Evolutionary conservation across 2,329 filamentous ascomycete genomes (phyloP).

Genomic region (Cercospora sp.): DNA sequence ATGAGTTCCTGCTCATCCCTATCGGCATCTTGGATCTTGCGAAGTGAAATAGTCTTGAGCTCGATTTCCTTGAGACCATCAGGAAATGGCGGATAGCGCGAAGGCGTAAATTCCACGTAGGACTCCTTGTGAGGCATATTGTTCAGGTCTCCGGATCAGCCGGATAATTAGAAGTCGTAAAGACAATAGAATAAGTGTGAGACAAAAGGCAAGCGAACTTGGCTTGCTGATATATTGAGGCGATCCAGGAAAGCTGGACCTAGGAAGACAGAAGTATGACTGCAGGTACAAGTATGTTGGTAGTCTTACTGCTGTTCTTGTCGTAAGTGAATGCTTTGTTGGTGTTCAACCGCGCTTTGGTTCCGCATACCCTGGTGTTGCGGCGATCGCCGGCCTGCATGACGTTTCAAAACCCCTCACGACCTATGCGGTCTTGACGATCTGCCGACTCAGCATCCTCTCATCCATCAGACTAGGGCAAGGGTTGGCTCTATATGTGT

Average conservation of each 20-base stretch:
- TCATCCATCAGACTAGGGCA: not conserved
- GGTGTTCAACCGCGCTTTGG: not conserved
- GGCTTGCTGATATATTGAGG: not conserved
- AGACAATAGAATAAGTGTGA: not conserved
- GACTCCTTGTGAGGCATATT: conserved; percentile 37
- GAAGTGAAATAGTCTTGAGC: conserved; percentile 43
- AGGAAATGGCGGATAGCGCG: conserved; percentile 46
- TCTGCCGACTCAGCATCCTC: not conserved
- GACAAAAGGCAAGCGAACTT: not conserved
- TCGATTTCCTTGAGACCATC: conserved; percentile 30
- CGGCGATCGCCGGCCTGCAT: not conserved
- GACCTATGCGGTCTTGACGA: not conserved
- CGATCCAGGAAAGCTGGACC: not conserved
- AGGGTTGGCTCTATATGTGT: not conserved
- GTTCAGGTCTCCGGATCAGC: not conserved
- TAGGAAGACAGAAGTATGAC: not conserved
- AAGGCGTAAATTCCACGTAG: conserved; percentile 35
- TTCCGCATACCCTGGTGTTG: not conserved
- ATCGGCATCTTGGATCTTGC: conserved; percentile 42
- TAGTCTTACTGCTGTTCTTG: not conserved
- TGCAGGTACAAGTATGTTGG: not conserved
- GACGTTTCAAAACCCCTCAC: conserved; percentile 5
- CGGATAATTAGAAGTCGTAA: not conserved
- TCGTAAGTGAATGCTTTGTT: not conserved
- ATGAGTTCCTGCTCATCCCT: conserved; percentile 40